Percentiles rank a stretch among this genome's conserved stretches.
Evolutionary conservation across 768 basidiomycete genomes (phyloP).

Genomic region (Leccinellum luteum): DNA sequence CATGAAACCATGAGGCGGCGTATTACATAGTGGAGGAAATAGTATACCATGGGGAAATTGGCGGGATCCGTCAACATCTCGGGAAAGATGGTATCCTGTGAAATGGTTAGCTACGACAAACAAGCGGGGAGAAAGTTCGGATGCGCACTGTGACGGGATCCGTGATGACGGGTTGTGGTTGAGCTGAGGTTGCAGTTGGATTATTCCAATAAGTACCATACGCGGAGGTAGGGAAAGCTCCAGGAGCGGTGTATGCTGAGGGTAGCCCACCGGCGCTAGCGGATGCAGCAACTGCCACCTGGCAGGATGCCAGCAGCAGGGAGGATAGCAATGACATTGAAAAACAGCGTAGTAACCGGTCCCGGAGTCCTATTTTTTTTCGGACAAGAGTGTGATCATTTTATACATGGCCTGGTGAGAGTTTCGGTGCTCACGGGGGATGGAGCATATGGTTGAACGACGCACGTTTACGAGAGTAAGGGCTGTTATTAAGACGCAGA

Average conservation of each 20-base stretch:
- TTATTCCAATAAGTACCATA: conserved; percentile 63
- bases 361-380: neutral
- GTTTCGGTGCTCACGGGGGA: neutral
- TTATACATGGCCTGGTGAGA: conserved; percentile 5
- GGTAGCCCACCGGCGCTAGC: neutral
- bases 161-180: conserved; percentile 68
- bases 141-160: conserved; percentile 58
- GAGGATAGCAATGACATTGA: neutral
- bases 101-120: neutral
- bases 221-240: conserved; percentile 57
- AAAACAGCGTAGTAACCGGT: neutral
- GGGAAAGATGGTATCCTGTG: conserved; percentile 54
- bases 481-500: neutral
- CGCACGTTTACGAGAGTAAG: conserved; percentile 1
- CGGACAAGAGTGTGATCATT: neutral
- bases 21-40: neutral
- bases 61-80: conserved; percentile 58
- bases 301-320: neutral
- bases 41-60: conserved; percentile 45
- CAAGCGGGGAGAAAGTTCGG: neutral
- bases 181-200: conserved; percentile 65
- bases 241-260: conserved; percentile 54
- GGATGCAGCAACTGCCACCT: neutral
- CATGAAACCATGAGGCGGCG: neutral
- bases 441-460: neutral